Conservation (phyloP, 176 grass and related monocot species). For the Tillandsia fasciculata region DNA sequence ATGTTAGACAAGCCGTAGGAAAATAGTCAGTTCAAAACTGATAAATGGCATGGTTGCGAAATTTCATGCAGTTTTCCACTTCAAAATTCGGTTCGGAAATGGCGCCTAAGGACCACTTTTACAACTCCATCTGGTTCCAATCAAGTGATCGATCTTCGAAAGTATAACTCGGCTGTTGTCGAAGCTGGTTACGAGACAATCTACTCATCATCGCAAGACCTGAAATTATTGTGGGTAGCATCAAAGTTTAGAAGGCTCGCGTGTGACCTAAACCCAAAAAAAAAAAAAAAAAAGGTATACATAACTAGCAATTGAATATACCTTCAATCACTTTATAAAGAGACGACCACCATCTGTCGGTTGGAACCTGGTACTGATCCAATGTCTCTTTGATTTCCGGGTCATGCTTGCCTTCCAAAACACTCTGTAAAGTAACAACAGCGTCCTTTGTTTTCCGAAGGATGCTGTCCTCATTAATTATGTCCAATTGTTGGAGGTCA, state of each 20-base stretch:
- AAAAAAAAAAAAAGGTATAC: not conserved
- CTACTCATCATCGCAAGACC: slow-evolving; percentile 77
- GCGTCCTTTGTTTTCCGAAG: slow-evolving; percentile 87
- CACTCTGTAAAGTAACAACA: slow-evolving; percentile 80
- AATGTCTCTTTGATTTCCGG: slow-evolving; percentile 76
- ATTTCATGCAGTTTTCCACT: not conserved
- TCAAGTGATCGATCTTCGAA: slow-evolving; percentile 64
- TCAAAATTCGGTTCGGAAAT: not conserved
- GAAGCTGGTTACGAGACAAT: slow-evolving; percentile 59
- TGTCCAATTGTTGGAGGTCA: slow-evolving; percentile 67
- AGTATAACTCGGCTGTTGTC: slow-evolving; percentile 37
- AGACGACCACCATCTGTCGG: slow-evolving; percentile 92
- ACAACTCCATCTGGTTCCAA: slow-evolving; percentile 79
- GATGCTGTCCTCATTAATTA: slow-evolving; percentile 55
- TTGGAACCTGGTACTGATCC: slow-evolving; percentile 46
- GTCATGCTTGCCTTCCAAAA: slow-evolving; percentile 77
- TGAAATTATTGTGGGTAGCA: slow-evolving; percentile 28
- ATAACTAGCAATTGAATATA: not conserved
- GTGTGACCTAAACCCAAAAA: too few species aligned
- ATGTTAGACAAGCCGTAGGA: not conserved
- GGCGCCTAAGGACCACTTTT: not conserved
- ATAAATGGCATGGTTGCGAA: not conserved
- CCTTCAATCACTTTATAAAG: slow-evolving; percentile 96
- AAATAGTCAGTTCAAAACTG: not conserved
- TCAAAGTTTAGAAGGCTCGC: too few species aligned